Evolutionary conservation across 768 basidiomycete species (phyloP).

Genomic region (Phallus indusiatus): DNA sequence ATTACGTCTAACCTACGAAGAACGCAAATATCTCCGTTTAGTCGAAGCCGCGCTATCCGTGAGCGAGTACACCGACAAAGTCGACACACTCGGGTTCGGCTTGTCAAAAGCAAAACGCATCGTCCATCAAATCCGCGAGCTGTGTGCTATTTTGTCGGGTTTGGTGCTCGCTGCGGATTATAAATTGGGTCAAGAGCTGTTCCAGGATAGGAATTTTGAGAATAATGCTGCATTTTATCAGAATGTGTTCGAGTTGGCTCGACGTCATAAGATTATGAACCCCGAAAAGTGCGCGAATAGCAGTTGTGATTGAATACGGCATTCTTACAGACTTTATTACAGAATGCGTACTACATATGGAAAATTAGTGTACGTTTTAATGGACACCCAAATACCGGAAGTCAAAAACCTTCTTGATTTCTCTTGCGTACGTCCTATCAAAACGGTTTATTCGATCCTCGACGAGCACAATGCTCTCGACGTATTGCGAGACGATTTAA

Average conservation of each 20-base stretch:
- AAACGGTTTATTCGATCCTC: conserved; percentile 60
- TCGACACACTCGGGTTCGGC: conserved; percentile 71
- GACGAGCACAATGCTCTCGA: conserved; percentile 56
- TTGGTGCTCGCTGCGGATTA: conserved; percentile 77
- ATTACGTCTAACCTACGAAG: conserved; percentile 58
- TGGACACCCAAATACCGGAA: conserved; percentile 82
- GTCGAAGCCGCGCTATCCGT: conserved; percentile 78
- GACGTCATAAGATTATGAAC: conserved; percentile 87
- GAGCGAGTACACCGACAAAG: conserved; percentile 86
- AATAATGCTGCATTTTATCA: conserved; percentile 76
- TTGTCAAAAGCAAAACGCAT: conserved; percentile 81
- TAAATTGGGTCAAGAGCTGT: conserved; percentile 81
- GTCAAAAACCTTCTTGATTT: conserved; percentile 74
- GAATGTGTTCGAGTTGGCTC: conserved; percentile 68
- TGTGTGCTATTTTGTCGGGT: conserved; percentile 83
- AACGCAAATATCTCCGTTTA: conserved; percentile 79
- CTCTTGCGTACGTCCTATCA: conserved; percentile 69
- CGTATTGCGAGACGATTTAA: conserved; percentile 66
- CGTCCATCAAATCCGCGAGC: conserved; percentile 76
- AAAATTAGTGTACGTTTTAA: conserved; percentile 70
- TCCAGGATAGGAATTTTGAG: conserved; percentile 72
- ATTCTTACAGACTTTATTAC: no score
- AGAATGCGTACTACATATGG: conserved; percentile 79
- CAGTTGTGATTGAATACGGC: no score
- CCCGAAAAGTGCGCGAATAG: conserved; percentile 66